phyloP scores from a whole-genome alignment of 2,329 filamentous ascomycete species.

The Trichoderma gracile region DNA sequence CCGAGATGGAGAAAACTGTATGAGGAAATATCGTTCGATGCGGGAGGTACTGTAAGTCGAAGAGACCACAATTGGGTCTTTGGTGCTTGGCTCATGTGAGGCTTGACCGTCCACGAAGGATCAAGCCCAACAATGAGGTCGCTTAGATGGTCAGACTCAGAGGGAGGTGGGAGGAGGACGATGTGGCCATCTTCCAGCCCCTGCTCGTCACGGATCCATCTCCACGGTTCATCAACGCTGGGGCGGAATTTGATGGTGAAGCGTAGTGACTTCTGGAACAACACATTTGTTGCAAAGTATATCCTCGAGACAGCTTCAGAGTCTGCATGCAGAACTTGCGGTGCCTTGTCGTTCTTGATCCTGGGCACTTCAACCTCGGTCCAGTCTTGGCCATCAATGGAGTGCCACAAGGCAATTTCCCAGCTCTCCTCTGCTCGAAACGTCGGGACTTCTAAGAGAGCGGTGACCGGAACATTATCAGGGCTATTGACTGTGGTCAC shows the following conservation, averaged over 20 bases:
- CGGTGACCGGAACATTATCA: slow-evolving; percentile 59
- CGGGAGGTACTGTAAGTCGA: slow-evolving; percentile 55
- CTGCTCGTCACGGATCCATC: slow-evolving; percentile 68
- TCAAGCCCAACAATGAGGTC: slow-evolving; percentile 61
- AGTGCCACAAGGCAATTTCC: slow-evolving; percentile 76
- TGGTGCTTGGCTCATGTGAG: slow-evolving; percentile 64
- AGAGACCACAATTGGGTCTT: slow-evolving; percentile 72
- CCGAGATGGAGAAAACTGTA: slow-evolving; percentile 61
- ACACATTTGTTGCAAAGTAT: slow-evolving; percentile 57
- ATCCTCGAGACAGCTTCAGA: slow-evolving; percentile 38
- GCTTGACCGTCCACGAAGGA: slow-evolving; percentile 54
- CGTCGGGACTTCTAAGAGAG: slow-evolving; percentile 66
- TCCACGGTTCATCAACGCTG: slow-evolving; percentile 58
- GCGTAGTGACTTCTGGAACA: slow-evolving; percentile 50
- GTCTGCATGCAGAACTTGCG: slow-evolving; percentile 53
- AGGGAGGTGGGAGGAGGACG: slow-evolving; percentile 42
- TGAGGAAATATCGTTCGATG: slow-evolving; percentile 59
- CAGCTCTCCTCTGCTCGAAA: slow-evolving; percentile 59
- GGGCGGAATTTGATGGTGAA: slow-evolving; percentile 74
- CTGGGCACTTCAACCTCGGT: slow-evolving; percentile 50
- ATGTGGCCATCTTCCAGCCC: slow-evolving; percentile 65
- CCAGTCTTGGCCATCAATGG: slow-evolving; percentile 56
- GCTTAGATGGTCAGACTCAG: slow-evolving; percentile 45
- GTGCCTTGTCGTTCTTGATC: slow-evolving; percentile 34
- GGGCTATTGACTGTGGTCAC: slow-evolving; percentile 59